phyloP scores from a whole-genome alignment of 257 asterid genomes.

The Rehmannia glutinosa region DNA sequence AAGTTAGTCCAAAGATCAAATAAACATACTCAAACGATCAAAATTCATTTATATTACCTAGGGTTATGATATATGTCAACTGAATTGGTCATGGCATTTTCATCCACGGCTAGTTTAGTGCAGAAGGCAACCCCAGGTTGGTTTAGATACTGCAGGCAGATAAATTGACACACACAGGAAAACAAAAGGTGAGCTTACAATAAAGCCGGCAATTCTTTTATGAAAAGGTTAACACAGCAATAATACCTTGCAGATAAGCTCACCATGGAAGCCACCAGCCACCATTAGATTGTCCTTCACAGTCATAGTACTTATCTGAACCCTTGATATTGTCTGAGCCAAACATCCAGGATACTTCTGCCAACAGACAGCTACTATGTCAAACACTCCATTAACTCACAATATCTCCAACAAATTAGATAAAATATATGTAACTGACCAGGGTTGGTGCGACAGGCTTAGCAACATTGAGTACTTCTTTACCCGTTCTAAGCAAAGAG shows the following conservation, averaged over 20 bases:
- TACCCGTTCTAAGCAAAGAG: too few relatives aligned
- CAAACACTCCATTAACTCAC: too few relatives aligned
- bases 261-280: conserved; percentile 85
- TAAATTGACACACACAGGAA: neutral
- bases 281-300: conserved; percentile 70
- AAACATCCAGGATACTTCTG: conserved; percentile 59
- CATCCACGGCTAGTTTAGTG: conserved; percentile 60
- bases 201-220: neutral
- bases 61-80: too few relatives aligned
- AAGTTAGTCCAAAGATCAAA: neutral
- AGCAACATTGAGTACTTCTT: too few relatives aligned
- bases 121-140: conserved; percentile 73
- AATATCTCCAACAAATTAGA: too few relatives aligned
- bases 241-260: conserved; percentile 82
- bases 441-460: too few relatives aligned
- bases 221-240: neutral
- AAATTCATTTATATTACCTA: conserved; percentile 26
- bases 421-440: too few relatives aligned
- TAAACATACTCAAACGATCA: neutral
- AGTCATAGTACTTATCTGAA: conserved; percentile 77
- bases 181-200: neutral
- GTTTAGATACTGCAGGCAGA: conserved; percentile 47
- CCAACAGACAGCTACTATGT: neutral
- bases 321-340: conserved; percentile 59
- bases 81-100: conserved; percentile 73